Evolutionary conservation across 2,329 filamentous ascomycete genomes (phyloP), one percentile per base, ranked within the genome.

Genomic region (Penicillium polonicum): DNA sequence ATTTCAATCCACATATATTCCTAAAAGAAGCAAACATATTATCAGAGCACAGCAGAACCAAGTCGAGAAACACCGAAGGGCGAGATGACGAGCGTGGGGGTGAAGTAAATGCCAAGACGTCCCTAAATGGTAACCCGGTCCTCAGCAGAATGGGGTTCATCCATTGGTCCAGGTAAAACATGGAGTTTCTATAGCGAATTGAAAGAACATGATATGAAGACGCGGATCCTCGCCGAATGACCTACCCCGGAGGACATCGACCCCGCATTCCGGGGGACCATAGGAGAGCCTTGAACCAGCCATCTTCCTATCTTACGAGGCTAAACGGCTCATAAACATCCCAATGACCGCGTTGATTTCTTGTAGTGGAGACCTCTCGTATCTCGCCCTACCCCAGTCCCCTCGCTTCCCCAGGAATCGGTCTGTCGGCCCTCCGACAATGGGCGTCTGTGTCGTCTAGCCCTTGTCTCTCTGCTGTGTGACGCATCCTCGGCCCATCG

Each of bases 361-460:
- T 12, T 8, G 2, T 13, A 21, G 27, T 38, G 31, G 25, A 35
- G 27, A 48, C 23, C 6, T 23, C 51, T 57, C 41, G 58, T 59
- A 53, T 55, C 67, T 69, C 7, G 41, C n/a, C 5, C 44, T 48
- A 41, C 48, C 33, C 38, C 19, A 52, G 39, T 49, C 42, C 41
- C 62, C 61, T 60, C 60, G 60, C 65, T 62, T 64, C 55, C 55
- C 60, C 62, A 62, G 62, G 57, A 36, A 59, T 55, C 44, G 33
- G 48, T 55, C 10, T 29, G 44, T 72, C 69, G 69, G 70, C 49
- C 53, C 42, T 70, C 69, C 70, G 69, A 71, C 55, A 31, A 10
- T 43, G 33, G 38, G 46, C 13, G 25, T 38, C 7, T 50, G 31
- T 33, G 5, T 59, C 25, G 42, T 42, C 45, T 54, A 29, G 41